Base-by-base conservation (phyloP, 495 filamentous ascomycete genomes). In the Parathielavia appendiculata region DNA sequence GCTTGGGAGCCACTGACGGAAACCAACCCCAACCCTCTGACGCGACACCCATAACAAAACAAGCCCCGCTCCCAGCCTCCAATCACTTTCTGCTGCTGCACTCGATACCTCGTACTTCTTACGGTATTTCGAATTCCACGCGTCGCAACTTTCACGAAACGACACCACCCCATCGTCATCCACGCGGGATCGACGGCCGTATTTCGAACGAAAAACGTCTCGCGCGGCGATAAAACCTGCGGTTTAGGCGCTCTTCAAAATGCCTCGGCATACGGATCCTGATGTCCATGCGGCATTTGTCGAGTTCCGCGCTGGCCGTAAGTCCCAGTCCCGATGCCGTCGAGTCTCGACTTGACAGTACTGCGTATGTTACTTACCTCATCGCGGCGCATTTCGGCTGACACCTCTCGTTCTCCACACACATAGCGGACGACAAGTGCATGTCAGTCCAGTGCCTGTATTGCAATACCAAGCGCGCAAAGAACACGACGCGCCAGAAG, bases 401-500 rank as follows among this genome's bases (percentile, higher is more conserved):
- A 61, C 58, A 13, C 35, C 30, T 10, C 16, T 6, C 35, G 5
- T 38, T 35, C 35, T 26, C 39, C 13, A 12, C 49, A 61, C n/a
- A 45, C 49, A 36, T 44, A 64, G 54, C 51, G 11, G 50, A 56
- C 22, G 57, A 54, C 20, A 68, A 63, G 19, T 69, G 68, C 50
- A 50, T 62, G 26, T 54, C 39, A 14, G 68, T 67, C 10, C 68
- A 70, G 43, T 70, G 66, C 47, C 44, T 65, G 40, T 69, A 62
- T 54, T 70, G 68, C 52, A 55, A 64, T 20, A 55, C 65, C 49
- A 48, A 57, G 23, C 39, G 66, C 8, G 68, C 68, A 0, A 70
- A 70, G 59, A 70, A 70, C 60, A 70, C 68, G 16, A 70, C 68
- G 10, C 64, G 68, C 20, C 68, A 70, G 54, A 63, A 66, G 56